Percentiles rank a stretch among this genome's conserved stretches.
These are phyloP conservation scores for Stylonectria norvegica DNA, from an alignment of 2,329 filamentous ascomycete species.

Conservation along the genomic window DNA sequence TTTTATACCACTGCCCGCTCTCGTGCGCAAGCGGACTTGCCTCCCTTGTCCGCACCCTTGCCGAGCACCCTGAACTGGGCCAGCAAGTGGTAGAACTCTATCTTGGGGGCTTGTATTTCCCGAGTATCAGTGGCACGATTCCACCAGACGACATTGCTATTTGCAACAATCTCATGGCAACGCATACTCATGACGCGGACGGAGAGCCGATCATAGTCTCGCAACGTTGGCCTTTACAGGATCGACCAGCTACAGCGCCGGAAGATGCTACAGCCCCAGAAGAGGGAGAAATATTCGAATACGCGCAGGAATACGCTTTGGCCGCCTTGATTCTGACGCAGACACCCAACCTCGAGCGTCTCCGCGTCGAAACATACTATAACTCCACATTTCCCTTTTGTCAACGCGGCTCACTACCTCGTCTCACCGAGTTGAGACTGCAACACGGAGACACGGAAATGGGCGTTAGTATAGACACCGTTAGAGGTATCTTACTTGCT, in stretches of 20 bases:
- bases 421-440: neutral
- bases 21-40: neutral
- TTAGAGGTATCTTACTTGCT: neutral
- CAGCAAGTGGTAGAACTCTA: neutral
- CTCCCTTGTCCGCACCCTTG: neutral
- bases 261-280: neutral
- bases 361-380: neutral
- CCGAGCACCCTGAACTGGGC: conserved; percentile 3
- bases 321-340: conserved; percentile 1
- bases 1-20: neutral
- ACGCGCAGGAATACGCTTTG: neutral
- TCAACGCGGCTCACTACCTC: neutral
- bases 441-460: conserved; percentile 1
- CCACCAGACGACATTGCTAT: neutral
- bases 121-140: neutral
- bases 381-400: conserved; percentile 5
- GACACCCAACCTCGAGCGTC: neutral
- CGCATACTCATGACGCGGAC: neutral
- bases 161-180: conserved; percentile 1
- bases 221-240: neutral
- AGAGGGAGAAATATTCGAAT: neutral
- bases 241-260: neutral
- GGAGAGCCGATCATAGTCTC: conserved; percentile 1
- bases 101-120: neutral
- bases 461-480: neutral